These are phyloP conservation scores for Penicillium sp. DNA, from an alignment of 2,329 filamentous ascomycete species.

Conservation along the genomic window DNA sequence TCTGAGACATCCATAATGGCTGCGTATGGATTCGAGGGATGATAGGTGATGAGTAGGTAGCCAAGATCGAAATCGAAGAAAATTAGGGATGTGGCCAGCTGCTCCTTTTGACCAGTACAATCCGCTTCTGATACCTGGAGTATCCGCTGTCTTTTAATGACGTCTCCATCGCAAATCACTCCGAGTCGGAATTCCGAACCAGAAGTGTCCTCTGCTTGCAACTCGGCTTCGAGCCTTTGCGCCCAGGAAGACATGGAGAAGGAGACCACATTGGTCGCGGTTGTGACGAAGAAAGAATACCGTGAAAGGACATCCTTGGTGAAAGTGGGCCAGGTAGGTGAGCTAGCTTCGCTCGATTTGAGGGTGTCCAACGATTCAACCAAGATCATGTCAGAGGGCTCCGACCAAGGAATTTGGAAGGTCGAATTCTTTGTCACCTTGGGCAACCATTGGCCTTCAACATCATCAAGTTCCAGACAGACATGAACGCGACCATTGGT, in stretches of 20 bases:
- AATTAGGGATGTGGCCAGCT: slow-evolving; percentile 49
- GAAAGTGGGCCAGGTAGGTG: slow-evolving; percentile 50
- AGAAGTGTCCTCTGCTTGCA: slow-evolving; percentile 48
- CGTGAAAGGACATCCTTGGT: slow-evolving; percentile 53
- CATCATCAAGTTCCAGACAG: slow-evolving; percentile 58
- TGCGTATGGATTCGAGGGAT: slow-evolving; percentile 48
- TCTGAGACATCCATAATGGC: slow-evolving; percentile 50
- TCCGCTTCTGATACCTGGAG: slow-evolving; percentile 39
- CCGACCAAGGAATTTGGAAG: slow-evolving; percentile 40
- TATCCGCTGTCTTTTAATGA: slow-evolving; percentile 48
- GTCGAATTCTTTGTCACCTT: slow-evolving; percentile 36
- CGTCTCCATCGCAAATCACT: slow-evolving; percentile 51
- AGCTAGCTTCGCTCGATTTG: slow-evolving; percentile 19
- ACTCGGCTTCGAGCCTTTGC: slow-evolving; percentile 53
- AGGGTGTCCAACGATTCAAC: slow-evolving; percentile 45
- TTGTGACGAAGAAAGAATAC: slow-evolving; percentile 58
- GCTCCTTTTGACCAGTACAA: slow-evolving; percentile 23
- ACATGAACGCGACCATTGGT: slow-evolving; percentile 54
- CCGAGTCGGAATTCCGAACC: slow-evolving; percentile 55
- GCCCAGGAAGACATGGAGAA: slow-evolving; percentile 57
- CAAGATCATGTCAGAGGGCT: slow-evolving; percentile 42
- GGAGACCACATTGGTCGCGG: slow-evolving; percentile 50
- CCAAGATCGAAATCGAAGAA: slow-evolving; percentile 56
- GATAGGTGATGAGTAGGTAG: slow-evolving; percentile 53
- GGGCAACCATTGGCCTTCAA: slow-evolving; percentile 61